phyloP scores from a whole-genome alignment of 2,329 filamentous ascomycete genomes.

The Diaporthe citriasiana region DNA sequence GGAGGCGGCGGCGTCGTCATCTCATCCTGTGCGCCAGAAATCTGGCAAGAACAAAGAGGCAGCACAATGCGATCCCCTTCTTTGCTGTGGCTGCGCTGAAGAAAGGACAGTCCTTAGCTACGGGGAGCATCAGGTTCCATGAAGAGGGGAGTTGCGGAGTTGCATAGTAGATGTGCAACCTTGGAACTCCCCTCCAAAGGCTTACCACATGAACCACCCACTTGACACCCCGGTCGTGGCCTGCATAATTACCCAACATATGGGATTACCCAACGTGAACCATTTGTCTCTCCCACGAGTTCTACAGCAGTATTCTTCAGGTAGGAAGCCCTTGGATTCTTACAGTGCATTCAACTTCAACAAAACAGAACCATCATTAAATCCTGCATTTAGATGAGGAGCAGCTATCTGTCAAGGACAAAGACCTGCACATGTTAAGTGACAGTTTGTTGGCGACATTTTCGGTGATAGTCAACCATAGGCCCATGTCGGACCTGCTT shows the following conservation, averaged over 20 bases:
- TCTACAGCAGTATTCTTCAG: not conserved
- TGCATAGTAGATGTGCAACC: not conserved
- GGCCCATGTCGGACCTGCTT: not conserved
- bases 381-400: not conserved
- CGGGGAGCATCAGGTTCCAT: not conserved
- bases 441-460: not conserved
- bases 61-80: not conserved
- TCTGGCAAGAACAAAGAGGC: not conserved
- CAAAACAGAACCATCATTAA: not conserved
- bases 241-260: not conserved
- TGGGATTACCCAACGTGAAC: not conserved
- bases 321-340: not conserved
- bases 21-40: not conserved
- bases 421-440: not conserved
- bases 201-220: not conserved
- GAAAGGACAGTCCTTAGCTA: not conserved
- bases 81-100: not conserved
- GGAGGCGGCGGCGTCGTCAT: not conserved
- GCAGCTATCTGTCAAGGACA: not conserved
- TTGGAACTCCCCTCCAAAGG: constrained; percentile 9
- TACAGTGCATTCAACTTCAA: not conserved
- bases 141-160: not conserved
- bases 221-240: no score
- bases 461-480: not conserved
- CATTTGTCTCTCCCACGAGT: not conserved